Evolutionary conservation across 2,329 filamentous ascomycete species (phyloP).

Genomic region (Colletotrichum sp.): DNA sequence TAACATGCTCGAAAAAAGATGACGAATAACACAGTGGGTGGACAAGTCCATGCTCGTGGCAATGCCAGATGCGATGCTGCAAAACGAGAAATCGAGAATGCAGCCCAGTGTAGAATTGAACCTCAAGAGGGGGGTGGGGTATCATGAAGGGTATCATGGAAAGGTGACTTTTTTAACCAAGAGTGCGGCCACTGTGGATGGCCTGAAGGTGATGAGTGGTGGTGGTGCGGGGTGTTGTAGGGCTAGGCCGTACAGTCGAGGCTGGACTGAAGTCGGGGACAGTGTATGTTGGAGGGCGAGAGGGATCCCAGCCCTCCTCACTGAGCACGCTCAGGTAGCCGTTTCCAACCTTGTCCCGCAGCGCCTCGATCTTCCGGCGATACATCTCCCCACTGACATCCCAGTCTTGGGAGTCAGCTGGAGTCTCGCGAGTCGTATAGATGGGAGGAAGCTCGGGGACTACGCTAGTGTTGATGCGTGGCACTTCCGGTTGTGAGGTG

Average conservation of each 20-base stretch:
- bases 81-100: constrained; percentile 9
- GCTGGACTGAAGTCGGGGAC: constrained; percentile 39
- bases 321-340: constrained; percentile 86
- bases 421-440: constrained; percentile 33
- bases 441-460: constrained; percentile 35
- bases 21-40: constrained; percentile 18
- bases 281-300: constrained; percentile 39
- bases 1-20: constrained; percentile 29
- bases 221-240: constrained; percentile 38
- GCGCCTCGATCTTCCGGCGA: constrained; percentile 83
- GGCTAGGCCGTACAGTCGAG: constrained; percentile 39
- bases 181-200: constrained; percentile 57
- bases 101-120: constrained; percentile 18
- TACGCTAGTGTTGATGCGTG: constrained; percentile 41
- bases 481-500: constrained; percentile 34
- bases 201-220: constrained; percentile 42
- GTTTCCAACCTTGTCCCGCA: constrained; percentile 84
- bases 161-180: constrained; percentile 42
- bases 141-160: constrained; percentile 27
- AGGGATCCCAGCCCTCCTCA: constrained; percentile 71
- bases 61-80: constrained; percentile 16
- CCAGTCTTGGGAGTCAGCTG: constrained; percentile 56
- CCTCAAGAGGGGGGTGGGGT: constrained; percentile 22
- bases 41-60: constrained; percentile 15
- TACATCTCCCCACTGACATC: constrained; percentile 78